These are phyloP conservation scores for Xylaria sp. DNA, from an alignment of 2,329 filamentous ascomycete genomes.

Conservation along the genomic window DNA sequence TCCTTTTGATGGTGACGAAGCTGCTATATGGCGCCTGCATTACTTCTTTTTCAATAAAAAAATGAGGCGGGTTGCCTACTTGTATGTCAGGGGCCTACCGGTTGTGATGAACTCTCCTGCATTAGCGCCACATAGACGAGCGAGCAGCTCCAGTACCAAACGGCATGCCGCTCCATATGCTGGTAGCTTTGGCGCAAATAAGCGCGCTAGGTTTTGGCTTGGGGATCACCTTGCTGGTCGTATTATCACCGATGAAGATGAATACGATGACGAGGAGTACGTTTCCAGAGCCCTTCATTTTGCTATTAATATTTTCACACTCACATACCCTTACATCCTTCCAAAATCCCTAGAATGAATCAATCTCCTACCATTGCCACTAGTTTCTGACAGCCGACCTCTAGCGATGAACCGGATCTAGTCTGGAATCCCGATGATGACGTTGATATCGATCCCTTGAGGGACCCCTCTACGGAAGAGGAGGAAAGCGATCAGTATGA, in stretches of 20 bases:
- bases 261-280: conserved; percentile 59
- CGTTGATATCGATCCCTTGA: conserved; percentile 65
- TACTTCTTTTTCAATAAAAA: conserved; percentile 98
- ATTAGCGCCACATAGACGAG: conserved; percentile 46
- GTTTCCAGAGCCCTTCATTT: neutral
- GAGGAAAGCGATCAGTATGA: conserved; percentile 62
- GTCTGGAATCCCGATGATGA: conserved; percentile 70
- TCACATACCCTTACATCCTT: neutral
- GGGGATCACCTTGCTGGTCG: conserved; percentile 71
- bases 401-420: conserved; percentile 43
- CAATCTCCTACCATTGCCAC: neutral
- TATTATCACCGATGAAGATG: conserved; percentile 58
- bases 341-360: neutral
- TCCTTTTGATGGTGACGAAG: conserved; percentile 90
- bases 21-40: conserved; percentile 93
- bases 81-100: conserved; percentile 90
- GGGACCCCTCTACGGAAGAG: conserved; percentile 61
- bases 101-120: conserved; percentile 64
- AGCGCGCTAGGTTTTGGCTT: conserved; percentile 90
- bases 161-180: conserved; percentile 47
- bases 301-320: neutral
- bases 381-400: neutral
- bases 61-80: conserved; percentile 90
- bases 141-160: conserved; percentile 47
- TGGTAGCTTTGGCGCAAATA: conserved; percentile 68